Evolutionary conservation across 1,284 basidiomycete species (phyloP).

Genomic region (Xerocomus nothofagi): DNA sequence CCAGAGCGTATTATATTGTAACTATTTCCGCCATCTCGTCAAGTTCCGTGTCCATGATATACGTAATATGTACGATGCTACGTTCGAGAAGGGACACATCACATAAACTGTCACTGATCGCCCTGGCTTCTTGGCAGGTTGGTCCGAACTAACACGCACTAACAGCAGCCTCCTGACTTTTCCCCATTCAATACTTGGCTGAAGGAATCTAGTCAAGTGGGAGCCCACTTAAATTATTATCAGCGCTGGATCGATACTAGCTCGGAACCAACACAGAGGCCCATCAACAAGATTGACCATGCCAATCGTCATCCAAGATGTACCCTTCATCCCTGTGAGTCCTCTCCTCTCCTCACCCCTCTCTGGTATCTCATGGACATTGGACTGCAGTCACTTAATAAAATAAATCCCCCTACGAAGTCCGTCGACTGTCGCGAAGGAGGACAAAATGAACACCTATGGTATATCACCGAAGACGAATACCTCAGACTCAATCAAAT

Average conservation of each 20-base stretch:
- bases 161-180: too few relatives aligned
- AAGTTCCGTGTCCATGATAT: too few relatives aligned
- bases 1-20: too few relatives aligned
- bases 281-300: not conserved
- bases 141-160: too few relatives aligned
- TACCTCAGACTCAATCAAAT: slow-evolving; percentile 20
- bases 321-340: slow-evolving; percentile 16
- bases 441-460: slow-evolving; percentile 1
- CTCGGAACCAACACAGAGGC: not conserved
- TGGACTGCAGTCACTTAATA: slow-evolving; percentile 1
- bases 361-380: not conserved
- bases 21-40: too few relatives aligned
- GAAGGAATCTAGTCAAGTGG: too few relatives aligned
- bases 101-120: too few relatives aligned
- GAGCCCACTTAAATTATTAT: not conserved
- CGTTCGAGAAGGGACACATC: too few relatives aligned
- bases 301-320: slow-evolving; percentile 11
- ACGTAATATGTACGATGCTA: too few relatives aligned
- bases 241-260: not conserved
- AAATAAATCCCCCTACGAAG: slow-evolving; percentile 14
- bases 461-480: slow-evolving; percentile 24
- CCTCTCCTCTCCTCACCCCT: not conserved
- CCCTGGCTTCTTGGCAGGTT: too few relatives aligned
- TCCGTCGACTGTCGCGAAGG: not conserved
- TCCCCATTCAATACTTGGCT: too few relatives aligned